Evolutionary conservation across 306 rosid genomes (phyloP), one percentile per base, ranked within the genome.

Genomic region (Pyrus pyrifolia): DNA sequence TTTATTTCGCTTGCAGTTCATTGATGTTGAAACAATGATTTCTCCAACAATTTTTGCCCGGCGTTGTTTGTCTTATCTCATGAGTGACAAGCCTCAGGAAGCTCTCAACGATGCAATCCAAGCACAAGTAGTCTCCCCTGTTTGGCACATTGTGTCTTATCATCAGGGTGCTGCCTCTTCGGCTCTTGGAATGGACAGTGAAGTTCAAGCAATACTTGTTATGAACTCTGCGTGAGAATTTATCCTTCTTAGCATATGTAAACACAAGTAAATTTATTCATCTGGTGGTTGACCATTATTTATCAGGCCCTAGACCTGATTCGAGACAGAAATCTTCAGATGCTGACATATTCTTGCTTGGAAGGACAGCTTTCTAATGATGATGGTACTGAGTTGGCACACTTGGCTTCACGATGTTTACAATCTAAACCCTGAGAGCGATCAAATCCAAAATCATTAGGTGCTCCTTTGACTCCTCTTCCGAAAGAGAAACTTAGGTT

Each of bases 401-500:
- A 85, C 70, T 80, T 86, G 86, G 94, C 92, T 45, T 87, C 97
- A 38, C 86, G 88, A 27, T 89, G 97, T 83, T 80, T 91, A 66
- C 97, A 91, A 71, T 91, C 90, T 82, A 94, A 89, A 82, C 94
- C 97, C 73, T 68, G 94, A 86, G 97, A 91, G 78, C 88, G 91
- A 73, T 92, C 97, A 38, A 91, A 88, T 82, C 80, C 91, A 8
- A 91, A 89, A 0, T 40, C 44, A 40, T 40, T 40, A 40, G 44
- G 1, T 40, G 44, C 3, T 40, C 1, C 44, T 40, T 40, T 40
- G 44, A 40, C 11, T 40, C 44, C 44, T 40, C 44, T 40, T 40
- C 44, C 1, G 44, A 0, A 40, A 40, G 44, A 40, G 44, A 40
- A 8, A 40, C 3, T 6, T 2, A 9, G 45, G 45, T 40, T 40